Base-by-base conservation (phyloP, 306 rosid genomes). In the Vigna reflexopilosa region DNA sequence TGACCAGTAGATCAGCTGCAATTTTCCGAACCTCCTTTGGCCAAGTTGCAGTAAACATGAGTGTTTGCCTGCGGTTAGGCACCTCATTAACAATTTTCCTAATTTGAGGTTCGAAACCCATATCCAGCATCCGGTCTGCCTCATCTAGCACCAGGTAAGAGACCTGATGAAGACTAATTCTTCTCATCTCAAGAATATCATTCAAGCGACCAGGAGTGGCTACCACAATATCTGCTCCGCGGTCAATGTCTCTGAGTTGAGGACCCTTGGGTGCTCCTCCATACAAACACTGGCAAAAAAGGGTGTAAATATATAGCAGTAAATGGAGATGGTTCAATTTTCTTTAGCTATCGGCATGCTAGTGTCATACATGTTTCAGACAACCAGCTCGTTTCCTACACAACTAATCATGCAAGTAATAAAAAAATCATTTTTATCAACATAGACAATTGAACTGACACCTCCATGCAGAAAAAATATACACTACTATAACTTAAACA, bases 251-350 rank as follows among this genome's bases (percentile, higher is more conserved):
- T 87, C 94, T 96, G 82, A 96, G 83, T 79, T 96, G 99, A 54
- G 98, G 99, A 78, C 97, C 99, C 89, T 96, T 96, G 24, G 99
- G 99, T 59, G 99, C 99, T 71, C 99, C 99, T 68, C 99, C 99
- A 75, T 96, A 96, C 81, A 96, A 86, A 84, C 99, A 96, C 99
- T 96, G 24, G 42, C 14, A 68, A 81, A 38, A 52, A 58, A 85
- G 0, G 47, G 2, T 49, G 24, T 36, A 61, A 72, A 63, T 16
- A 68, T 26, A 54, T 20, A 68, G 19, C 11, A 72, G 54, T 40
- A 80, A 82, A 30, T 55, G 6, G 49, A 19, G 3, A 9, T 0
- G 10, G 10, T 9, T 42, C 9, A 9, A 26, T 40, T 42, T 42
- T 42, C 47, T 42, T 42, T 2, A 42, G 12, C 22, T 2, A 16